phyloP scores from a whole-genome alignment of 495 filamentous ascomycete species.

The Lasiosphaeria ovina region DNA sequence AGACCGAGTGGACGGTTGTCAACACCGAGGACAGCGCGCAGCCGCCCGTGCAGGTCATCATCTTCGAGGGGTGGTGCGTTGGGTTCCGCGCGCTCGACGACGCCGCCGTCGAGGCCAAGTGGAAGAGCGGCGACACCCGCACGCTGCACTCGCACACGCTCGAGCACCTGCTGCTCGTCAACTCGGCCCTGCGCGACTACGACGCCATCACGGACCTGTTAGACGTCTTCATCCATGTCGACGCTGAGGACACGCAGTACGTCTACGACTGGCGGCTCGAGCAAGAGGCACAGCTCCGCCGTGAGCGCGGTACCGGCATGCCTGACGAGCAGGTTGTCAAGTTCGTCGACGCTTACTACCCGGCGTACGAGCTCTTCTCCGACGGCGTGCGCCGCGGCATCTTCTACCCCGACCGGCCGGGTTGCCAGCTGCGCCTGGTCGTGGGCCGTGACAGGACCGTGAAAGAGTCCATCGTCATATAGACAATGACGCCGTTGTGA shows the following conservation, averaged over 20 bases:
- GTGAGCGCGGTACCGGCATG: slow-evolving; percentile 64
- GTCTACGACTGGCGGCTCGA: slow-evolving; percentile 88
- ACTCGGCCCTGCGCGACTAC: slow-evolving; percentile 66
- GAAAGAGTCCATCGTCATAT: slow-evolving; percentile 55
- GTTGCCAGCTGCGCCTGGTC: slow-evolving; percentile 67
- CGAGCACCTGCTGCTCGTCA: slow-evolving; percentile 69
- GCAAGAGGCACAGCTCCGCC: slow-evolving; percentile 71
- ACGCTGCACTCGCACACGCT: slow-evolving; percentile 58
- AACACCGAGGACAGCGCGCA: slow-evolving; percentile 49
- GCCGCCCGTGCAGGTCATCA: slow-evolving; percentile 57
- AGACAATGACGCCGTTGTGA: slow-evolving; percentile 9
- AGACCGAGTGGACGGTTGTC: slow-evolving; percentile 58
- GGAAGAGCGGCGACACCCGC: slow-evolving; percentile 45
- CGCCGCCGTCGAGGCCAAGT: slow-evolving; percentile 49
- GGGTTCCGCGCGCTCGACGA: slow-evolving; percentile 71
- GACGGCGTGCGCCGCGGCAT: slow-evolving; percentile 63
- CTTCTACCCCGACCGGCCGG: slow-evolving; percentile 47
- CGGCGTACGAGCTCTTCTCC: slow-evolving; percentile 70
- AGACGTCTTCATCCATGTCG: slow-evolving; percentile 84
- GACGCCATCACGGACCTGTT: slow-evolving; percentile 70
- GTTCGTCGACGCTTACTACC: slow-evolving; percentile 59
- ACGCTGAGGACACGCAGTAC: slow-evolving; percentile 70
- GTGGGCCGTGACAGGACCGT: slow-evolving; percentile 67
- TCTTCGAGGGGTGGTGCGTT: slow-evolving; percentile 93
- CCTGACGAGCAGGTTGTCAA: slow-evolving; percentile 52